phyloP scores from a whole-genome alignment of 345 rosid genomes.

The Brassica rapa region DNA sequence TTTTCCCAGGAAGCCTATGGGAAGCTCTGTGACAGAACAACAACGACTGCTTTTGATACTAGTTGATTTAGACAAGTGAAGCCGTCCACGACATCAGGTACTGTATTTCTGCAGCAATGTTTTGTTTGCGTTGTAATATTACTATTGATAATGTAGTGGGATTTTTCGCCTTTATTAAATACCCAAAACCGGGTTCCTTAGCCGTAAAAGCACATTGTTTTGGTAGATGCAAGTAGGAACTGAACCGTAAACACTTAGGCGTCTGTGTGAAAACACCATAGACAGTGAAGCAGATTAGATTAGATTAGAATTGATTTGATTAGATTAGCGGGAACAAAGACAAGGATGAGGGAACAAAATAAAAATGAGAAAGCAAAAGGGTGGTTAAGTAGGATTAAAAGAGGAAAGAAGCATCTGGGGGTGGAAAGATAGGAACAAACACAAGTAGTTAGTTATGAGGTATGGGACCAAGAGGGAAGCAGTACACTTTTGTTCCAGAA shows the following conservation, averaged over 20 bases:
- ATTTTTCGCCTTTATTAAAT: not conserved
- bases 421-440: constrained; percentile 34
- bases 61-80: constrained; percentile 38
- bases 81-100: constrained; percentile 36
- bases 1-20: constrained; percentile 27
- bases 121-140: constrained; percentile 2
- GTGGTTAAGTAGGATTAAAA: not conserved
- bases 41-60: constrained; percentile 12
- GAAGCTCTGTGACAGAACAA: constrained; percentile 36
- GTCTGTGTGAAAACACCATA: not conserved
- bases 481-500: constrained; percentile 5
- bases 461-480: constrained; percentile 14
- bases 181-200: not conserved
- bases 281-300: not conserved
- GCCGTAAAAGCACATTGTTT: constrained; percentile 10
- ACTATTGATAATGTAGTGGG: not conserved
- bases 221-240: constrained; percentile 6
- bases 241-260: constrained; percentile 6
- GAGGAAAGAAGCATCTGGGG: constrained; percentile 24
- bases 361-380: not conserved
- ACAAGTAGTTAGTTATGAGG: constrained; percentile 21
- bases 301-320: not conserved
- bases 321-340: not conserved
- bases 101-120: constrained; percentile 21
- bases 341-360: not conserved